A percentile compares a stretch with the other conserved stretches of the same genome.
These are phyloP conservation scores for Chaetomiaceae sp. DNA, from an alignment of 2,329 filamentous ascomycete genomes.

Conservation along the genomic window DNA sequence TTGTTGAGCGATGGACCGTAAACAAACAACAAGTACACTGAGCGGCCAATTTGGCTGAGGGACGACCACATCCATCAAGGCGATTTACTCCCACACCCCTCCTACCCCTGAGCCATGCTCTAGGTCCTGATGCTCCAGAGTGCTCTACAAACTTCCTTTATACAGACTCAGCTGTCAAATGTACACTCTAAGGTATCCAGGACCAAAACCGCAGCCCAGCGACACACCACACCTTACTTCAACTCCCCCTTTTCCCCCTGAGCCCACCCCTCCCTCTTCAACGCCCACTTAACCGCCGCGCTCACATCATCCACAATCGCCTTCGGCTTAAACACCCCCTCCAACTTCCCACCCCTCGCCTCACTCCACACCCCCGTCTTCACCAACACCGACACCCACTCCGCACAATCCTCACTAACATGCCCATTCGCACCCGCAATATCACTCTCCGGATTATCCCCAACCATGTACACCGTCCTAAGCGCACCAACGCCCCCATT, in stretches of 20 bases:
- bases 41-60: too few relatives aligned
- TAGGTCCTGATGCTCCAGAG: too few relatives aligned
- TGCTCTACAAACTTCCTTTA: too few relatives aligned
- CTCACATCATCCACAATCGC: conserved; percentile 29
- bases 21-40: too few relatives aligned
- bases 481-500: conserved; percentile 43
- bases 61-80: too few relatives aligned
- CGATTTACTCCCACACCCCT: too few relatives aligned
- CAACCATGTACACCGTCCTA: conserved; percentile 85
- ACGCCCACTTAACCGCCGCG: conserved; percentile 31
- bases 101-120: too few relatives aligned
- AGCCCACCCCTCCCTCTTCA: conserved; percentile 30
- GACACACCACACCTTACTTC: neutral
- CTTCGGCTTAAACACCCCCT: conserved; percentile 25
- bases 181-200: neutral
- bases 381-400: conserved; percentile 33
- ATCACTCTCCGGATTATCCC: conserved; percentile 85
- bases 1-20: too few relatives aligned
- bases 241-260: neutral
- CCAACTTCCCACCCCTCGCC: conserved; percentile 19
- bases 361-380: conserved; percentile 32
- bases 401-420: conserved; percentile 54
- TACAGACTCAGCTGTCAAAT: too few relatives aligned
- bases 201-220: neutral
- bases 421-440: conserved; percentile 83